These are phyloP conservation scores for Antarctomyces pellizariae DNA, from an alignment of 495 filamentous ascomycete genomes.

Conservation along the genomic window DNA sequence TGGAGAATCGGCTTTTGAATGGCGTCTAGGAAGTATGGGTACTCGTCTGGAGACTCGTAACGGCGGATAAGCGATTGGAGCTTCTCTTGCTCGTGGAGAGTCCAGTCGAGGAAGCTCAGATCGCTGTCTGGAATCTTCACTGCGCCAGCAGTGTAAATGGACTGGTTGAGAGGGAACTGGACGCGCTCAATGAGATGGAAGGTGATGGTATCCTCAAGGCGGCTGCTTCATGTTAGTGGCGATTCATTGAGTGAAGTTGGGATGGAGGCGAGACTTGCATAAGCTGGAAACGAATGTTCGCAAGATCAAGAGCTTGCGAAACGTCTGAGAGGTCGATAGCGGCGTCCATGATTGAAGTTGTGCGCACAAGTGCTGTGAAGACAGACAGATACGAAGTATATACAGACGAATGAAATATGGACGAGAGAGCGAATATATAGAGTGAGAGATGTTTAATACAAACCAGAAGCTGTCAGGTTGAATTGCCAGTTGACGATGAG, in stretches of 20 bases:
- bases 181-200: conserved; percentile 96
- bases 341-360: conserved; percentile 48
- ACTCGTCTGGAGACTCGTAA: conserved; percentile 90
- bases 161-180: conserved; percentile 82
- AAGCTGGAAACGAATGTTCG: conserved; percentile 84
- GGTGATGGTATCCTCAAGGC: conserved; percentile 93
- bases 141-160: conserved; percentile 67
- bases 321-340: conserved; percentile 71
- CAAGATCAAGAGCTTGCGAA: conserved; percentile 65
- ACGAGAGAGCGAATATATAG: too few relatives aligned
- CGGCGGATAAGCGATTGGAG: conserved; percentile 88
- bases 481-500: too few relatives aligned
- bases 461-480: too few relatives aligned
- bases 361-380: too few relatives aligned
- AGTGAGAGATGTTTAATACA: too few relatives aligned
- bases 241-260: conserved; percentile 1
- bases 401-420: too few relatives aligned
- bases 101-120: conserved; percentile 81
- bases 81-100: conserved; percentile 69
- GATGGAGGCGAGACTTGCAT: conserved; percentile 34
- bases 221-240: conserved; percentile 28
- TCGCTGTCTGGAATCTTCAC: conserved; percentile 46
- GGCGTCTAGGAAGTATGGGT: conserved; percentile 82
- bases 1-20: conserved; percentile 63
- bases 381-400: too few relatives aligned